Evolutionary conservation across 208 protist species (phyloP), one percentile per base, ranked within the genome.

Genomic region (Sergeia podlipaevii): DNA sequence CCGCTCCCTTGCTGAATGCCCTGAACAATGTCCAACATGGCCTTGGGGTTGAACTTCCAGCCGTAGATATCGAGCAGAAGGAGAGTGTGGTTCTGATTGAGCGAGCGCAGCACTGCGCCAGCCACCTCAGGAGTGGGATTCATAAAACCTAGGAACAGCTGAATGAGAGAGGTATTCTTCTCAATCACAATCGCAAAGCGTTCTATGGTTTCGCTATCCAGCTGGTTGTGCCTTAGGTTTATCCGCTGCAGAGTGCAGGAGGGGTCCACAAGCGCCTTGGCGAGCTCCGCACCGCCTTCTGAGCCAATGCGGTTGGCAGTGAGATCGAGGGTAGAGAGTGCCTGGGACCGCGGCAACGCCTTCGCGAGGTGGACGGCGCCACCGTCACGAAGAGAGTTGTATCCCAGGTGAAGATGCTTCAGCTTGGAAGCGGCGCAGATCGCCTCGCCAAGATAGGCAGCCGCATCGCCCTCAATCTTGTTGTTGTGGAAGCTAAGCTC

Each of bases 81-180:
- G 28, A 95, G 62, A 3, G 69, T 80, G 54, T 61, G 59, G 68
- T 91, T 95, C 6, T 64, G 50, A 11, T 48, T 46, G 7, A 95
- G 65, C 4, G 79, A 67, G 3, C 53, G 47, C 28, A 95, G 76
- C 27, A 92, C 81, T 23, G 58, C 20, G 20, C 55, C 74, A 0
- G 80, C 72, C 7, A 64, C 65, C n/a, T 86, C 74, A 15, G 84
- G 67, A 18, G 63, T 72, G 4, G 88, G 81, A 36, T 76, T 86
- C 88, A 95, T 95, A 70, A 85, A 92, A 48, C 88, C 88, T n/a
- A 95, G 79, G 52, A 92, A 95, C 37, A 95, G 81, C 66, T 95
- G 88, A 56, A 90, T 90, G 28, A 95, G 74, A 1, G 84, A 92
- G 18, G 71, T 80, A 61, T 95, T 95, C 20, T 47, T 45, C 3